Conservation (phyloP, 257 asterid species). For the Solanum medicagineum region DNA sequence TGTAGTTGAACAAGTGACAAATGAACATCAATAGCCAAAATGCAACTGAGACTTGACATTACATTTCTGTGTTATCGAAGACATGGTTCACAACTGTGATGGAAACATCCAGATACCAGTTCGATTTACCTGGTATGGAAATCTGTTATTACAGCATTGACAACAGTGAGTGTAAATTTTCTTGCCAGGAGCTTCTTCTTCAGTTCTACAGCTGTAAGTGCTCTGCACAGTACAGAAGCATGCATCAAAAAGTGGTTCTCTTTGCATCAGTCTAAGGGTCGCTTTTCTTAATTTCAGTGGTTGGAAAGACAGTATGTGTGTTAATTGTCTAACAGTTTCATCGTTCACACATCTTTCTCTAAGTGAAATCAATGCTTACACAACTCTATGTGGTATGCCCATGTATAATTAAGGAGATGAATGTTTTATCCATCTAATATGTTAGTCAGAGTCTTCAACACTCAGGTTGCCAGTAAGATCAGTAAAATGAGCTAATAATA, state of each 20-base stretch:
- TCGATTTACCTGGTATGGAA: slow-evolving; percentile 49
- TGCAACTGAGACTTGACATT: neutral
- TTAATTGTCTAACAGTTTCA: neutral
- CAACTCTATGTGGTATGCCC: neutral
- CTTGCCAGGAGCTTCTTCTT: slow-evolving; percentile 62
- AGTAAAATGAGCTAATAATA: neutral
- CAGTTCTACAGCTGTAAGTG: slow-evolving; percentile 66
- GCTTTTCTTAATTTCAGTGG: neutral
- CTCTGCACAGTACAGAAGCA: slow-evolving; percentile 34
- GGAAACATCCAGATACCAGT: neutral
- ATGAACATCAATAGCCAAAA: neutral
- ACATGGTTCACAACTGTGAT: neutral
- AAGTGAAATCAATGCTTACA: neutral
- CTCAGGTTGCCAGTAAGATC: neutral
- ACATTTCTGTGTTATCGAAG: neutral
- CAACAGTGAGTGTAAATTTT: slow-evolving; percentile 32
- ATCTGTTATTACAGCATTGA: slow-evolving; percentile 56
- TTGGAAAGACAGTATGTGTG: neutral
- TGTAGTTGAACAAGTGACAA: neutral
- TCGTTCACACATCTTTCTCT: neutral
- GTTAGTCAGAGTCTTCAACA: neutral
- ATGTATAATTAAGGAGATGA: neutral
- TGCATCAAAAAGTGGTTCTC: neutral
- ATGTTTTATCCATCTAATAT: neutral
- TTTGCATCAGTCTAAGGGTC: neutral